These are phyloP conservation scores for Acer negundo DNA, from an alignment of 345 rosid species.

Conservation along the genomic window DNA sequence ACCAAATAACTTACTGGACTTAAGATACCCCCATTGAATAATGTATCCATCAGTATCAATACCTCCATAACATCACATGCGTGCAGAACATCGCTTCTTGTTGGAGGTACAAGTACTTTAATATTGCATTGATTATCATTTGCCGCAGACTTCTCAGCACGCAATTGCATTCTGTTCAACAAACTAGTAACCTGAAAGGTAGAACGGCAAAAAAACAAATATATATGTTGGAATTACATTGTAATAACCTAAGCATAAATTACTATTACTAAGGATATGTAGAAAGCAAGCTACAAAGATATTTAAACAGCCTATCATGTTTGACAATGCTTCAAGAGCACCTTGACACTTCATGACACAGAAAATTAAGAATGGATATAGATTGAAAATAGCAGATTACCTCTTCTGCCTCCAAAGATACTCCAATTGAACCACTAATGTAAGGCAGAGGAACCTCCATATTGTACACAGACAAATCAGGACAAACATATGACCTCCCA, in stretches of 20 bases:
- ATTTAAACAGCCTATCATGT: background rate
- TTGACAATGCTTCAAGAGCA: background rate
- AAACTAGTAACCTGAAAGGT: constrained; percentile 60
- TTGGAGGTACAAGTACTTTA: constrained; percentile 76
- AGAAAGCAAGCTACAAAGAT: constrained; percentile 1
- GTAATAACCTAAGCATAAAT: background rate
- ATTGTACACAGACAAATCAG: constrained; percentile 70
- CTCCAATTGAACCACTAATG: constrained; percentile 72
- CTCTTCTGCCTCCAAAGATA: constrained; percentile 69
- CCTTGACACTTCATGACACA: background rate
- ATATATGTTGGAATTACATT: background rate
- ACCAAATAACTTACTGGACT: background rate
- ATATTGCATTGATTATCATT: constrained; percentile 41
- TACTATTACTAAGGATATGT: background rate
- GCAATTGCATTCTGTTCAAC: constrained; percentile 79
- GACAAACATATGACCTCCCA: constrained; percentile 65
- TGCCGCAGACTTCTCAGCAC: constrained; percentile 44
- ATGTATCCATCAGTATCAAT: constrained; percentile 12
- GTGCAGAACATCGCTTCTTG: constrained; percentile 90
- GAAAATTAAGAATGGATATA: background rate
- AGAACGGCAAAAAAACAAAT: constrained; percentile 9
- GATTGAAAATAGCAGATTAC: constrained; percentile 35
- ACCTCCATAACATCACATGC: constrained; percentile 98
- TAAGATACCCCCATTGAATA: background rate
- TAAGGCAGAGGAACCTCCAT: constrained; percentile 89